Evolutionary conservation across 495 filamentous ascomycete genomes (phyloP).

Genomic region (Astrothelium macrocarpum): DNA sequence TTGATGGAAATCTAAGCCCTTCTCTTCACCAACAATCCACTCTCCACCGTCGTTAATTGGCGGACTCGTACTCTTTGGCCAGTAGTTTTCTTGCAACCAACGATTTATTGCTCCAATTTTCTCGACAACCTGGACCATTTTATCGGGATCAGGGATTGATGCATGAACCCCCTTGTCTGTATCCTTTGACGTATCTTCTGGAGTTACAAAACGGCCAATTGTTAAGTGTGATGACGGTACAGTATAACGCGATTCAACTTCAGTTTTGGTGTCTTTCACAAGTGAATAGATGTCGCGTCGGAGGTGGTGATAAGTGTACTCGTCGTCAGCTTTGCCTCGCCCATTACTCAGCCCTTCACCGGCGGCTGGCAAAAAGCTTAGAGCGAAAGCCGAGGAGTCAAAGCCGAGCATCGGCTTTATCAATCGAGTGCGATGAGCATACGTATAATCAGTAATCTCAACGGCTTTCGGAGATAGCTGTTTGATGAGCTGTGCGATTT

Average conservation of each 20-base stretch:
- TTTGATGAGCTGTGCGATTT: conserved; percentile 51
- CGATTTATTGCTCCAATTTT: conserved; percentile 67
- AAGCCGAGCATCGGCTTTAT: conserved; percentile 76
- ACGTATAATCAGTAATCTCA: conserved; percentile 54
- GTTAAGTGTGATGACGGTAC: conserved; percentile 86
- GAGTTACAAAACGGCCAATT: conserved; percentile 64
- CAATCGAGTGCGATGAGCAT: conserved; percentile 55
- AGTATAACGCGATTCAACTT: conserved; percentile 64
- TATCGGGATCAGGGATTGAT: conserved; percentile 28
- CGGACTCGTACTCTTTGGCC: conserved; percentile 43
- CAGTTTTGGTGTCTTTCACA: conserved; percentile 47
- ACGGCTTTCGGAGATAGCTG: conserved; percentile 39
- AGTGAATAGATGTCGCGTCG: conserved; percentile 63
- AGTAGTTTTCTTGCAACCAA: conserved; percentile 57
- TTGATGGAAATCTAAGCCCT: conserved; percentile 19
- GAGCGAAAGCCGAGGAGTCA: conserved; percentile 72
- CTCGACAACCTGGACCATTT: conserved; percentile 49
- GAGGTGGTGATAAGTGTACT: conserved; percentile 84
- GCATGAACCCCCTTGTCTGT: conserved; percentile 6
- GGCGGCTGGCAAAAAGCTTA: conserved; percentile 74
- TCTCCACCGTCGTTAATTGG: conserved; percentile 39
- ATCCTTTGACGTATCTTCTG: conserved; percentile 31
- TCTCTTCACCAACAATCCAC: conserved; percentile 45
- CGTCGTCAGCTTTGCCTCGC: conserved; percentile 36
- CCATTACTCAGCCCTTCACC: conserved; percentile 38